A percentile compares a stretch with the other conserved stretches of the same genome.
Evolutionary conservation across 371 early-diverging fungal genomes (phyloP).

Genomic region (Circinella umbellata): DNA sequence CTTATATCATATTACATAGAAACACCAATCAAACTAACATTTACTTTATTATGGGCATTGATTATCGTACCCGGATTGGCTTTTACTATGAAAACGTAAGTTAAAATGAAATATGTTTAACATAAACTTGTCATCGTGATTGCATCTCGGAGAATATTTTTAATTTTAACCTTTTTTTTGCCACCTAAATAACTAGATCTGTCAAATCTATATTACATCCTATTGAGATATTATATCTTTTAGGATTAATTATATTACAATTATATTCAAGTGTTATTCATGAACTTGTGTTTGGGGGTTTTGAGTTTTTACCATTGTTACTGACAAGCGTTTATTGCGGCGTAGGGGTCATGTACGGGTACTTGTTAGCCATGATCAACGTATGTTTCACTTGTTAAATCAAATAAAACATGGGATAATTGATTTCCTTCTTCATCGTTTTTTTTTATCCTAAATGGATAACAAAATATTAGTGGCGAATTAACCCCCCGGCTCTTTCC

Average conservation of each 20-base stretch:
- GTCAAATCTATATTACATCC: slow-evolving; percentile 30
- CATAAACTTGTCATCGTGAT: too few species aligned
- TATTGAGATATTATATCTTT: slow-evolving; percentile 68
- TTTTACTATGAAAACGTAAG: neutral
- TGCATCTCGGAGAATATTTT: neutral
- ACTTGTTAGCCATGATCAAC: slow-evolving; percentile 52
- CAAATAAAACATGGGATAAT: neutral
- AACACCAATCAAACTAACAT: slow-evolving; percentile 64
- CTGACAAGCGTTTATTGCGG: slow-evolving; percentile 81
- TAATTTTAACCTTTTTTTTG: neutral
- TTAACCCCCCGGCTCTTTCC: too few species aligned
- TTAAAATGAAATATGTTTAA: neutral
- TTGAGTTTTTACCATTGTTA: slow-evolving; percentile 87
- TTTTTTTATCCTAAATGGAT: neutral
- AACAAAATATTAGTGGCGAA: too few species aligned
- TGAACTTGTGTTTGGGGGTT: slow-evolving; percentile 52
- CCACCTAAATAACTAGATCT: slow-evolving; percentile 32
- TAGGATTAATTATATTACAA: slow-evolving; percentile 69
- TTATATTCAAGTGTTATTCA: slow-evolving; percentile 64
- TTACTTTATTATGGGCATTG: slow-evolving; percentile 62
- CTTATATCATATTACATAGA: slow-evolving; percentile 40
- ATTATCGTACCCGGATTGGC: slow-evolving; percentile 55
- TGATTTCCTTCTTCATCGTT: neutral
- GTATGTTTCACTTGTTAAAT: slow-evolving; percentile 26
- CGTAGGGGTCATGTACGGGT: slow-evolving; percentile 80